Evolutionary conservation across 2,329 filamentous ascomycete species (phyloP).

Genomic region (Fusarium sp.): DNA sequence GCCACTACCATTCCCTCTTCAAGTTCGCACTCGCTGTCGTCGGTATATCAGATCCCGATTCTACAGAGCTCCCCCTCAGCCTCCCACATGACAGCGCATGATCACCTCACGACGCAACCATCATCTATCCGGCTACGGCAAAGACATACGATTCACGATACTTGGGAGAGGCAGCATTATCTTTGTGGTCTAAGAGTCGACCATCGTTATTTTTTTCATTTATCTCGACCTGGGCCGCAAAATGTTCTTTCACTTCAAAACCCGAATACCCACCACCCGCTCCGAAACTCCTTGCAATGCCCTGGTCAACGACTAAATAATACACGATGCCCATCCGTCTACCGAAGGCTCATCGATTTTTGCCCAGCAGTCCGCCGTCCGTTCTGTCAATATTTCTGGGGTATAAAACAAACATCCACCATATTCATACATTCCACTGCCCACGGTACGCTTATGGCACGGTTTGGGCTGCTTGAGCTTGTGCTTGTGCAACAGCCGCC

Average conservation of each 20-base stretch:
- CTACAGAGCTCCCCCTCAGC: slow-evolving; percentile 31
- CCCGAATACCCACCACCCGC: slow-evolving; percentile 39
- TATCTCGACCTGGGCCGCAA: slow-evolving; percentile 37
- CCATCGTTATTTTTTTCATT: slow-evolving; percentile 35
- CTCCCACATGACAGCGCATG: slow-evolving; percentile 21
- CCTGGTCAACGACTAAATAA: slow-evolving; percentile 42
- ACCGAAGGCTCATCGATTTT: not conserved
- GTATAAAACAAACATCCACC: slow-evolving; percentile 41
- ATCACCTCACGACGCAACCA: slow-evolving; percentile 4
- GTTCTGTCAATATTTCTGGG: slow-evolving; percentile 28
- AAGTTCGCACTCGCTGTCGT: not conserved
- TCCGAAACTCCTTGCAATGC: slow-evolving; percentile 52
- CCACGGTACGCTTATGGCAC: slow-evolving; percentile 13
- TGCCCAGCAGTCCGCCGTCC: slow-evolving; percentile 17
- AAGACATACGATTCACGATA: not conserved
- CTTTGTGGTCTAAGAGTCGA: slow-evolving; percentile 28
- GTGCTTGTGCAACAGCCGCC: slow-evolving; percentile 31
- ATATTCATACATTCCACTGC: slow-evolving; percentile 40
- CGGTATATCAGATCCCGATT: slow-evolving; percentile 2
- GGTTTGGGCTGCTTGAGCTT: slow-evolving; percentile 33
- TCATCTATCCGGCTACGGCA: not conserved
- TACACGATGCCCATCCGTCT: slow-evolving; percentile 22
- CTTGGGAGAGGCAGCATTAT: not conserved
- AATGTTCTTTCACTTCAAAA: slow-evolving; percentile 40
- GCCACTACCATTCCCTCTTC: too few relatives aligned